Evolutionary conservation across 495 filamentous ascomycete genomes (phyloP), one percentile per base, ranked within the genome.

Genomic region (Daldinia grandis): DNA sequence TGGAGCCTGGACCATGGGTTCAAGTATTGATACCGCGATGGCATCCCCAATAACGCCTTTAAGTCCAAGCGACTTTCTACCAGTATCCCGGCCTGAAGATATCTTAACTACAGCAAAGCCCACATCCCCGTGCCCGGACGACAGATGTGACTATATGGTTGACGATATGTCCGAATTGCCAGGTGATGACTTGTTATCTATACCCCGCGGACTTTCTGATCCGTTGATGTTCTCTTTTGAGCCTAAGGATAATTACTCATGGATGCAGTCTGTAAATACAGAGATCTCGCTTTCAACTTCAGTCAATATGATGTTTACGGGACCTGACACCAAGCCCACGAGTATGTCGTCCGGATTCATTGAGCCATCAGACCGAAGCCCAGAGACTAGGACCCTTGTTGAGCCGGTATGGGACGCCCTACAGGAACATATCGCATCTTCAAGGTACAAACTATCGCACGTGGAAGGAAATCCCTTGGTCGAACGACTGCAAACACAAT

Each of bases 361-460:
- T 28, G 75, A 70, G 37, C 8, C 67, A 17, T 25, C 62, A 27
- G 50, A 60, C 27, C 44, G 67, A 19, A 61, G 68, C 42, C 78
- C 76, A 15, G 81, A 83, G 37, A 70, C 78, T 8, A 83, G 76
- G 62, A 63, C 76, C n/a, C 64, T 85, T 21, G 76, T 83, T 25
- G 72, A 72, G 15, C 76, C 80, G 14, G 78, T 76, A 1, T 83
- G 78, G 81, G 81, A 80, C 42, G 69, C 78, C 7, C 66, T 85
- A 17, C 76, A 78, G 47, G 77, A 80, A 58, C 83, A 83, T 30
- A 69, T 83, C n/a, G 57, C 77, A 8, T 73, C 67, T 19, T 83
- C 82, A 1, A 67, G 77, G 42, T 69, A 66, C 51, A 83, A 82
- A 62, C 68, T 83, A 1, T 70, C 76, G 19, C 58, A 74, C 27